Base-by-base conservation (phyloP, 2,329 filamentous ascomycete species). In the Neopestalotiopsis rosae region DNA sequence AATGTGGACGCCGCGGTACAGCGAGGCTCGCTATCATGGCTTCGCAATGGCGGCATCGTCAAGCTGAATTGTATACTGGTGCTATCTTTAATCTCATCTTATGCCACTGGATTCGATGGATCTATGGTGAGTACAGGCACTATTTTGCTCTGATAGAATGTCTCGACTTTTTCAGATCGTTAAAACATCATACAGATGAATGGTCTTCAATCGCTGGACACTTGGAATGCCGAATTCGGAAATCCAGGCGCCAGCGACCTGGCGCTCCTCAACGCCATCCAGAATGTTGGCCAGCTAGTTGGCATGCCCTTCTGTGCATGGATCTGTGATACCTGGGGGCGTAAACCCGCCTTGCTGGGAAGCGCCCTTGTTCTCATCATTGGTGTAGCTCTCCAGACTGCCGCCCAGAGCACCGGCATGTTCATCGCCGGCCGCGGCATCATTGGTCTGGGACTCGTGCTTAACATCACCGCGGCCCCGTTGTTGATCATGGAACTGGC, bases 151-250 rank as follows among this genome's bases (percentile, higher is more conserved):
- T 17, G 6, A 6, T 10, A 40, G 40, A 20, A 10, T 17, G 5
- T 6, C 5, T 52, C 14, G 13, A 52, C 17, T n/a, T n/a, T 52
- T 52, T 7, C 45, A 52, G 45, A n/a, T 9, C 17, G 45, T 17
- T 52, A n/a, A 52, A 5, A n/a, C 17, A 17, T 2, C 30, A 30
- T 77, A 10, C n/a, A 38, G 59, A 79, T 80, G n/a, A 85, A 85
- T 69, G 83, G 82, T 12, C 76, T 85, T 0, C 82, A 85, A 66
- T 78, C 82, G 6, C 76, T 83, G 0, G 69, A 76, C 0, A 74
- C 79, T 69, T 85, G 84, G 83, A 77, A 79, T 66, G 67, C 71
- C 1, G 84, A 83, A 68, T 83, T 85, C 65, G 75, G 76, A 32
- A 72, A 81, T 49, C 82, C 81, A 1, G 57, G 71, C 14, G 80